Conservation (phyloP, 139 green algal species). For the Volvox africanus region DNA sequence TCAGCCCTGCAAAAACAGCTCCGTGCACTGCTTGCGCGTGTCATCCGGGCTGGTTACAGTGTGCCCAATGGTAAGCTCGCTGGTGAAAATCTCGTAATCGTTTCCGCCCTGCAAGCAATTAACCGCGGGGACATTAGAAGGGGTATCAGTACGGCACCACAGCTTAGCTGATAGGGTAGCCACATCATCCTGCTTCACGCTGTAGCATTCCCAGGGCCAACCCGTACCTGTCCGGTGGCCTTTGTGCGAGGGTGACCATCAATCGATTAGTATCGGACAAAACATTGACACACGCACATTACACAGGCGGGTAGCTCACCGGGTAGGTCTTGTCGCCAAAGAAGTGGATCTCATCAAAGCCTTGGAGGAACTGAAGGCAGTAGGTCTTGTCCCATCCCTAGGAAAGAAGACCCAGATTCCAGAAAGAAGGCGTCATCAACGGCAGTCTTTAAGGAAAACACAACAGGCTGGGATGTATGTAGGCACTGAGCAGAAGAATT, state of each 20-base stretch:
- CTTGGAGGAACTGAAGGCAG: slow-evolving; percentile 95
- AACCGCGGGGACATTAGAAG: neutral
- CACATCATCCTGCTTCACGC: neutral
- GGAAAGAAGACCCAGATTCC: neutral
- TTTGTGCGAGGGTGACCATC: no score
- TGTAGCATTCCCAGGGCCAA: no score
- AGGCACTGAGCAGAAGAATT: no score
- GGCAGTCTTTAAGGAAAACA: no score
- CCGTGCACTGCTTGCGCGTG: slow-evolving; percentile 86
- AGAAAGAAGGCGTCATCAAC: no score
- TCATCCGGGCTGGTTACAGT: slow-evolving; percentile 91
- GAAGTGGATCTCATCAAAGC: slow-evolving; percentile 98
- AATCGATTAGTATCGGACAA: no score
- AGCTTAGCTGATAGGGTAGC: no score
- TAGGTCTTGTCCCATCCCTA: slow-evolving; percentile 99
- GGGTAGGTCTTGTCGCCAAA: slow-evolving; percentile 99
- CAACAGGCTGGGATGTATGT: no score
- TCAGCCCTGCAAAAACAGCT: slow-evolving; percentile 78
- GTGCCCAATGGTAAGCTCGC: slow-evolving; percentile 91
- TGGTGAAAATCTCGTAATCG: slow-evolving; percentile 97
- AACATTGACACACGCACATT: no score
- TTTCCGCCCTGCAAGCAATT: slow-evolving; percentile 91
- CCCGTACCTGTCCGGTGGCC: no score
- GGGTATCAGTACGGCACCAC: neutral
- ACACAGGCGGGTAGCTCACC: slow-evolving; percentile 52